These are phyloP conservation scores for Sorghum bicolor DNA, from an alignment of 176 grass and related monocot genomes.

Conservation along the genomic window DNA sequence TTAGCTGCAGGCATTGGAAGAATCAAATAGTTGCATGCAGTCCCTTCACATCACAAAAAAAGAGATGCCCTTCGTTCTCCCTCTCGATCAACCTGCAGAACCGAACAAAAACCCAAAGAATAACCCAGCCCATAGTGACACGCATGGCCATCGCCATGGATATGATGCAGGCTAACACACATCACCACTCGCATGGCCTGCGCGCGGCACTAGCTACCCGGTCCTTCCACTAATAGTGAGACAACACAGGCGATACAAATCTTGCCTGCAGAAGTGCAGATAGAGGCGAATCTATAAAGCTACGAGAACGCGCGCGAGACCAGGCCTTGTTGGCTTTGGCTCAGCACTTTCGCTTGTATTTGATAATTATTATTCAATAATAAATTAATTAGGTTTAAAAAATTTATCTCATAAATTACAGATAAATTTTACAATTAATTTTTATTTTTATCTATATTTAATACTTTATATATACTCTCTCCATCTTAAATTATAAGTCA, in stretches of 20 bases:
- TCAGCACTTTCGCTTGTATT: too few relatives aligned
- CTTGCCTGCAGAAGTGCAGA: slow-evolving; percentile 39
- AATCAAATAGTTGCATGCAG: slow-evolving; percentile 21
- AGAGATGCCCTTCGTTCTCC: not conserved
- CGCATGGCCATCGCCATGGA: not conserved
- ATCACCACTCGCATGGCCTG: not conserved
- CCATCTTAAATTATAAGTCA: too few relatives aligned
- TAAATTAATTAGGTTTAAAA: too few relatives aligned
- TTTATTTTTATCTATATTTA: too few relatives aligned
- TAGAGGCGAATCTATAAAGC: slow-evolving; percentile 36
- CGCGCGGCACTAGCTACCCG: too few relatives aligned
- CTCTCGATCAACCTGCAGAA: not conserved
- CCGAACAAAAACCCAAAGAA: not conserved
- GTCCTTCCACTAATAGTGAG: not conserved
- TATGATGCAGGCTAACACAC: not conserved
- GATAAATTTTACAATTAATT: too few relatives aligned
- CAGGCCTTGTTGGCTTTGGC: too few relatives aligned
- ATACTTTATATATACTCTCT: too few relatives aligned
- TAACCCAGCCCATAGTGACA: not conserved
- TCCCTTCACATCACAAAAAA: not conserved
- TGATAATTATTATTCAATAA: too few relatives aligned
- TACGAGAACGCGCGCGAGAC: not conserved
- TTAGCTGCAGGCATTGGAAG: not conserved
- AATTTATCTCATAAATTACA: too few relatives aligned
- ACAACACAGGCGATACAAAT: not conserved